These are phyloP conservation scores for Entomophthora muscae DNA, from an alignment of 371 early-diverging fungal species.

Conservation along the genomic window DNA sequence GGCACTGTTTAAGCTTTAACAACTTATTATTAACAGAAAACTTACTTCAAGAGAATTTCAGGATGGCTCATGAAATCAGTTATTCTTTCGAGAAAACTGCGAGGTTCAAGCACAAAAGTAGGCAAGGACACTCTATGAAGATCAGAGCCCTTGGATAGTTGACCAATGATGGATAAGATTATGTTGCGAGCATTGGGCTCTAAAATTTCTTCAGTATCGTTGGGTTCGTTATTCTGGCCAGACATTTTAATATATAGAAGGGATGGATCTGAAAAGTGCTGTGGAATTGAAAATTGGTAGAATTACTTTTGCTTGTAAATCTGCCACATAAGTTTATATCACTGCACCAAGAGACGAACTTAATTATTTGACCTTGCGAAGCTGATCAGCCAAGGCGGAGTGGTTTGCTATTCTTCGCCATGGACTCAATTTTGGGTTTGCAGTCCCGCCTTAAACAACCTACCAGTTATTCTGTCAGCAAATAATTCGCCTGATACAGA, in stretches of 20 bases:
- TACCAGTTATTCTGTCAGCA: no score
- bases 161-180: slow-evolving; percentile 61
- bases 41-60: slow-evolving; percentile 64
- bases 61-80: slow-evolving; percentile 94
- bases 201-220: slow-evolving; percentile 3
- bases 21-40: slow-evolving; percentile 2
- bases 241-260: neutral
- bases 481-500: no score
- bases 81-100: slow-evolving; percentile 85
- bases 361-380: no score
- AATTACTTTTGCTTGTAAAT: no score
- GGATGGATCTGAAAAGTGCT: no score
- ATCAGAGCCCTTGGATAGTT: slow-evolving; percentile 79
- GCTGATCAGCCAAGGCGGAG: no score
- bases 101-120: slow-evolving; percentile 89
- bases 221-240: neutral
- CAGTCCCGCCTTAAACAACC: no score
- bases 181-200: slow-evolving; percentile 41
- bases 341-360: no score
- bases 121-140: slow-evolving; percentile 81
- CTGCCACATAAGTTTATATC: no score
- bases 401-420: no score
- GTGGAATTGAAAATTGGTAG: no score
- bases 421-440: no score
- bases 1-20: slow-evolving; percentile 22